Conservation (phyloP, 2,329 filamentous ascomycete genomes). For the Rutstroemia sp. region DNA sequence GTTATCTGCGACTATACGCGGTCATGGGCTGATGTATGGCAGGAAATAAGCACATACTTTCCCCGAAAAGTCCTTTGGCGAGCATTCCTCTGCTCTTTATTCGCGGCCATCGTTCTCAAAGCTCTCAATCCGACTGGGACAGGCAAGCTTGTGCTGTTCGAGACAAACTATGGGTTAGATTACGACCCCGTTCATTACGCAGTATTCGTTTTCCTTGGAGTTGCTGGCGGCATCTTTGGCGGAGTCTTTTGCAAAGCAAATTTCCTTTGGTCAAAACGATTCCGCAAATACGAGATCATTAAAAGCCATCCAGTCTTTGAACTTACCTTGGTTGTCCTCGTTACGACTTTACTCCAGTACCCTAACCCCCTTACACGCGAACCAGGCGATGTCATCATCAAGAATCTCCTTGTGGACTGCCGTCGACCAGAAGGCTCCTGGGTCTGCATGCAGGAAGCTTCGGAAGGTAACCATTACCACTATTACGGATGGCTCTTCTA, state of each 20-base stretch:
- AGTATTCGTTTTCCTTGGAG: constrained; percentile 47
- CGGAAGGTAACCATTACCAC: constrained; percentile 26
- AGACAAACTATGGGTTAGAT: constrained; percentile 50
- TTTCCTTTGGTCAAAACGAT: constrained; percentile 48
- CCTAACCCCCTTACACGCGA: constrained; percentile 48
- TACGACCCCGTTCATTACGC: constrained; percentile 49
- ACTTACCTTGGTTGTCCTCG: constrained; percentile 44
- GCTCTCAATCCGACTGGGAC: constrained; percentile 52
- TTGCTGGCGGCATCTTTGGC: constrained; percentile 51
- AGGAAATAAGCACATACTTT: constrained; percentile 54
- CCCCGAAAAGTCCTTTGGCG: constrained; percentile 51
- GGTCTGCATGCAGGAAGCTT: constrained; percentile 43
- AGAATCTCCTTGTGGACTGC: constrained; percentile 50
- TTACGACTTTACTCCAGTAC: constrained; percentile 47
- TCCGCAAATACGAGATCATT: constrained; percentile 44
- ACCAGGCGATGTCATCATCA: constrained; percentile 48
- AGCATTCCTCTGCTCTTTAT: constrained; percentile 50
- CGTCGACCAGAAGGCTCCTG: constrained; percentile 33
- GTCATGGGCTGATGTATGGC: background rate
- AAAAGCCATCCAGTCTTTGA: constrained; percentile 49
- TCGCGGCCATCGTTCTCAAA: constrained; percentile 47
- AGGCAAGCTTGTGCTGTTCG: constrained; percentile 52
- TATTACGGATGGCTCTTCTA: constrained; percentile 46
- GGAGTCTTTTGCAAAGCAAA: constrained; percentile 52
- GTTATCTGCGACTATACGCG: background rate